These are phyloP conservation scores for Debaryomyces psychrophilus DNA, from an alignment of 1,139 yeast species.

Conservation along the genomic window DNA sequence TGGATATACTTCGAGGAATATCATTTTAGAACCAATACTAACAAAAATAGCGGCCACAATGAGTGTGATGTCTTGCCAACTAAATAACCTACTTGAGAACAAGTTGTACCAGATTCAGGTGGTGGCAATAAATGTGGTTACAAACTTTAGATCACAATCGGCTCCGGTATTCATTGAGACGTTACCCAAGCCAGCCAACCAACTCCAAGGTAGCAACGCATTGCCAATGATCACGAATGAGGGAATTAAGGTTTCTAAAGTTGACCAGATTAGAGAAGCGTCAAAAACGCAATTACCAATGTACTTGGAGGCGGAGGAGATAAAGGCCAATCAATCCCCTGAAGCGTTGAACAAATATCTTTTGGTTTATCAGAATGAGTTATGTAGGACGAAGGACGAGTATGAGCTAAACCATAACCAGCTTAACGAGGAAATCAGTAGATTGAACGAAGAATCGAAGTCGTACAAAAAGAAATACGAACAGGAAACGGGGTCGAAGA, in stretches of 20 bases:
- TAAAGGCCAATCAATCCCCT: constrained; percentile 21
- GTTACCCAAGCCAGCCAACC: constrained; percentile 4
- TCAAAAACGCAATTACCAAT: not conserved
- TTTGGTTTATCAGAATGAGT: constrained; percentile 33
- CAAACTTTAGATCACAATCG: constrained; percentile 42
- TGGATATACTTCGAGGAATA: not conserved
- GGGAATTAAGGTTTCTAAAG: not conserved
- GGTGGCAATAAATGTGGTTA: constrained; percentile 41
- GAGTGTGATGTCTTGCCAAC: constrained; percentile 40
- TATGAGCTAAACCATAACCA: constrained; percentile 23
- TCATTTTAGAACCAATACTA: constrained; percentile 7
- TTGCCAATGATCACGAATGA: not conserved
- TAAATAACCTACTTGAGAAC: constrained; percentile 34
- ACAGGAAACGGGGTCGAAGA: constrained; percentile 35
- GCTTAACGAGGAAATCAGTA: constrained; percentile 26
- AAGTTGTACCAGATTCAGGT: constrained; percentile 42
- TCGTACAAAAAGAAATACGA: constrained; percentile 31
- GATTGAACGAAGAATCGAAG: constrained; percentile 25
- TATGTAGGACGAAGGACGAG: constrained; percentile 30
- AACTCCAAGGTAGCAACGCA: not conserved
- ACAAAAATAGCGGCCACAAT: constrained; percentile 34
- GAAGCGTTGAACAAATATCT: constrained; percentile 29
- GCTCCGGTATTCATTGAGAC: constrained; percentile 32
- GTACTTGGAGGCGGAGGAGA: constrained; percentile 22
- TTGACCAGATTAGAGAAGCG: not conserved